Percentiles rank a stretch among this genome's conserved stretches.
Evolutionary conservation across 305 asterid genomes (phyloP).

Genomic region (Petunia hybrid): DNA sequence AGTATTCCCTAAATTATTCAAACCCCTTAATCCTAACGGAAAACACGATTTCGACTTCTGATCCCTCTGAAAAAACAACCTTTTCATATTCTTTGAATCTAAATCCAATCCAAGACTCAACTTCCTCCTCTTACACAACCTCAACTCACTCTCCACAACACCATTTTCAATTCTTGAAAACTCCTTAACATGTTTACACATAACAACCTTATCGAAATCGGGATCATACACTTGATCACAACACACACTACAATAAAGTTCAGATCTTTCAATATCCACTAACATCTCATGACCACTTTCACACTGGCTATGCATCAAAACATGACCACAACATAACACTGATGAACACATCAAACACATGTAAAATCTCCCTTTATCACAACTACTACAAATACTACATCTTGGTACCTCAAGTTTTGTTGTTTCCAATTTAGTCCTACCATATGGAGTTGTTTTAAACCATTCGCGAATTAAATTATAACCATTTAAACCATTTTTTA

Average conservation of each 20-base stretch:
- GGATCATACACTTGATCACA: slow-evolving; percentile 82
- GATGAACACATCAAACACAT: slow-evolving; percentile 80
- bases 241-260: slow-evolving; percentile 68
- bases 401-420: slow-evolving; percentile 53
- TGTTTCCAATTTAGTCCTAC: slow-evolving; percentile 53
- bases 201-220: slow-evolving; percentile 63
- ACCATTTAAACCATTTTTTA: slow-evolving; percentile 55
- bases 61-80: slow-evolving; percentile 54
- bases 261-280: slow-evolving; percentile 70
- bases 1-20: slow-evolving; percentile 80
- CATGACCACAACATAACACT: slow-evolving; percentile 56
- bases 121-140: slow-evolving; percentile 74
- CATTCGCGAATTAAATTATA: slow-evolving; percentile 56
- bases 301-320: slow-evolving; percentile 58
- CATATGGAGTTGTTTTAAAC: slow-evolving; percentile 59
- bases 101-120: slow-evolving; percentile 67
- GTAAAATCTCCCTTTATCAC: slow-evolving; percentile 52
- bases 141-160: slow-evolving; percentile 42
- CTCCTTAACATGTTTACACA: slow-evolving; percentile 48
- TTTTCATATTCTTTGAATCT: slow-evolving; percentile 52
- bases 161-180: slow-evolving; percentile 49
- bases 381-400: slow-evolving; percentile 63
- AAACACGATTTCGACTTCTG: slow-evolving; percentile 68
- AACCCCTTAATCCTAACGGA: slow-evolving; percentile 79
- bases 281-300: slow-evolving; percentile 59